Evolutionary conservation across 768 basidiomycete species (phyloP).

Genomic region (Asterophora lycoperdoides): DNA sequence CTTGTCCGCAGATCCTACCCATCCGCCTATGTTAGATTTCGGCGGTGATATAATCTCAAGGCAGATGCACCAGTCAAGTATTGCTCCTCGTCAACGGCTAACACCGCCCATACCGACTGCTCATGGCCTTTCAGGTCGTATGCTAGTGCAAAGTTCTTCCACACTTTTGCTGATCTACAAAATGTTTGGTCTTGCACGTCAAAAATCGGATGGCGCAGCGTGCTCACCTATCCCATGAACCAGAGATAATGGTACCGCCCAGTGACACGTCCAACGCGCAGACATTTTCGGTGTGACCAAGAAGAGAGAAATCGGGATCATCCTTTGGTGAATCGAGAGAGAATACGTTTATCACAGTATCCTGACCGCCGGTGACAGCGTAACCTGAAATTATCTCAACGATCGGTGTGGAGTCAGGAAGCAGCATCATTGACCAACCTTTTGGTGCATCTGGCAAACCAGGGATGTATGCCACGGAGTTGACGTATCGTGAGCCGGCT

Average conservation of each 20-base stretch:
- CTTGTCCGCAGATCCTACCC: slow-evolving; percentile 86
- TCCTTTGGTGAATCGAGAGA: slow-evolving; percentile 51
- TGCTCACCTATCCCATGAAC: slow-evolving; percentile 93
- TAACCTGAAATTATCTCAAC: slow-evolving; percentile 54
- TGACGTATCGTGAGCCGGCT: slow-evolving; percentile 73
- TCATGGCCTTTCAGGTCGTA: slow-evolving; percentile 82
- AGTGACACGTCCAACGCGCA: slow-evolving; percentile 75
- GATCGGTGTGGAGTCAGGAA: slow-evolving; percentile 7
- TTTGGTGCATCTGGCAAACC: slow-evolving; percentile 65
- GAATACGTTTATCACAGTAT: slow-evolving; percentile 83
- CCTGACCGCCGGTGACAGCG: slow-evolving; percentile 85
- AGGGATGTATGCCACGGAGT: slow-evolving; percentile 74
- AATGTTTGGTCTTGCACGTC: no score
- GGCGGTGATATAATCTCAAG: neutral
- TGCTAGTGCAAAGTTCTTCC: slow-evolving; percentile 70
- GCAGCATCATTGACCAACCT: slow-evolving; percentile 42
- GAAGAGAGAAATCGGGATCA: slow-evolving; percentile 75
- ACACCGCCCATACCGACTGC: slow-evolving; percentile 92
- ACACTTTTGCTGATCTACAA: slow-evolving; percentile 87
- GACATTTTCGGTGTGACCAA: slow-evolving; percentile 90
- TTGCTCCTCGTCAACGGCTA: slow-evolving; percentile 70
- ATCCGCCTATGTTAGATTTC: neutral
- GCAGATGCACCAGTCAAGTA: slow-evolving; percentile 71
- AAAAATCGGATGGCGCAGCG: neutral
- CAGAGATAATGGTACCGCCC: slow-evolving; percentile 79